Conservation (phyloP, 1,139 yeast species). For the Eremothecium cymbalariae region DNA sequence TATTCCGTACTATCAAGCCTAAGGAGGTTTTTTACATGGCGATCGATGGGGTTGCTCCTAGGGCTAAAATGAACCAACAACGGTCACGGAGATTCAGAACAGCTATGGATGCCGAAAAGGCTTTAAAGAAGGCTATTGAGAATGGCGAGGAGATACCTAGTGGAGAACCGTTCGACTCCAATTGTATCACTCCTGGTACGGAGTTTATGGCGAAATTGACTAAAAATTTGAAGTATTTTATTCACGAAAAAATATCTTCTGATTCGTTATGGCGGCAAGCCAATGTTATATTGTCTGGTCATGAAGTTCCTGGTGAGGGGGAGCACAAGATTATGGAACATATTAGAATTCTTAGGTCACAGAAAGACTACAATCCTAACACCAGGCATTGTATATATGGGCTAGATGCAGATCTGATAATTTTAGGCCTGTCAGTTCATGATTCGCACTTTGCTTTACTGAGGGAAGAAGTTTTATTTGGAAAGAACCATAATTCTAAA, state of each 20-base stretch:
- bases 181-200: constrained; percentile 98
- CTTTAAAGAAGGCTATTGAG: constrained; percentile 42
- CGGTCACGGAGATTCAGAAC: constrained; percentile 90
- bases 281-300: constrained; percentile 84
- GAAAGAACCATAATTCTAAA: constrained; percentile 43
- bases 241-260: constrained; percentile 72
- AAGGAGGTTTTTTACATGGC: constrained; percentile 85
- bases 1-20: constrained; percentile 82
- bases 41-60: constrained; percentile 97
- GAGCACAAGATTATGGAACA: constrained; percentile 97
- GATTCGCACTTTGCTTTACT: constrained; percentile 92
- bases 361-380: constrained; percentile 80
- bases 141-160: constrained; percentile 42
- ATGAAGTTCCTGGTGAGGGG: constrained; percentile 98
- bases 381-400: constrained; percentile 93
- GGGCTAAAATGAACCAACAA: constrained; percentile 99
- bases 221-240: constrained; percentile 75
- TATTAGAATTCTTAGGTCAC: constrained; percentile 77
- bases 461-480: constrained; percentile 94
- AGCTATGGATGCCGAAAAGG: constrained; percentile 83
- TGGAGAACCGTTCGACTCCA: constrained; percentile 84
- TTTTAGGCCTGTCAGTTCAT: constrained; percentile 89
- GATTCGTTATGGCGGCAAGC: constrained; percentile 89
- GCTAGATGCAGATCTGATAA: constrained; percentile 93
- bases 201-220: constrained; percentile 93